These are phyloP conservation scores for Cunninghamia lanceolata DNA, from an alignment of 75 land plant genomes.

Conservation along the genomic window DNA sequence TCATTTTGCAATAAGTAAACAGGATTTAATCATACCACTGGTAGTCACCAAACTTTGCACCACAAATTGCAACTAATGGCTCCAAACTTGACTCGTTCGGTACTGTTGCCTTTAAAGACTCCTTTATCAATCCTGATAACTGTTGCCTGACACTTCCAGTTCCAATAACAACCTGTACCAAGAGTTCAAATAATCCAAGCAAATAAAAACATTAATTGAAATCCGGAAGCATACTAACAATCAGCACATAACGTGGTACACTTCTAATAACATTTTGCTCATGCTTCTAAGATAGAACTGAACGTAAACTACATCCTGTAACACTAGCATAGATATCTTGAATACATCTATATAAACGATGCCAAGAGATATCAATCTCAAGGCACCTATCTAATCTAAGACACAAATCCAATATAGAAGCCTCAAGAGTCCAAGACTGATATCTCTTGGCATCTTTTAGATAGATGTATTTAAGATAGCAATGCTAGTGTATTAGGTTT, in stretches of 20 bases:
- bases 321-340: background rate
- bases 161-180: conserved; percentile 26
- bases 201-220: background rate
- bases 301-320: background rate
- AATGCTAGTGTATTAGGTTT: no score
- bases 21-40: conserved; percentile 58
- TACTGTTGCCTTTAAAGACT: conserved; percentile 44
- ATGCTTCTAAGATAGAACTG: background rate
- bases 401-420: no score
- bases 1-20: background rate
- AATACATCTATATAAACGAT: no score
- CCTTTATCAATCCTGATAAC: conserved; percentile 46
- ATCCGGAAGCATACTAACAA: background rate
- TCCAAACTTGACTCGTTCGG: conserved; percentile 49
- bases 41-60: conserved; percentile 79
- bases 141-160: conserved; percentile 59
- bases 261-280: background rate
- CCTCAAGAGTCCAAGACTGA: no score
- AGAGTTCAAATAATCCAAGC: background rate
- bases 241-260: background rate
- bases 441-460: no score
- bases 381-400: no score
- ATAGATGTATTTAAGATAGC: no score
- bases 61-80: conserved; percentile 66
- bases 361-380: no score